Evolutionary conservation across 257 asterid species (phyloP).

Genomic region (Prunella vulgaris): DNA sequence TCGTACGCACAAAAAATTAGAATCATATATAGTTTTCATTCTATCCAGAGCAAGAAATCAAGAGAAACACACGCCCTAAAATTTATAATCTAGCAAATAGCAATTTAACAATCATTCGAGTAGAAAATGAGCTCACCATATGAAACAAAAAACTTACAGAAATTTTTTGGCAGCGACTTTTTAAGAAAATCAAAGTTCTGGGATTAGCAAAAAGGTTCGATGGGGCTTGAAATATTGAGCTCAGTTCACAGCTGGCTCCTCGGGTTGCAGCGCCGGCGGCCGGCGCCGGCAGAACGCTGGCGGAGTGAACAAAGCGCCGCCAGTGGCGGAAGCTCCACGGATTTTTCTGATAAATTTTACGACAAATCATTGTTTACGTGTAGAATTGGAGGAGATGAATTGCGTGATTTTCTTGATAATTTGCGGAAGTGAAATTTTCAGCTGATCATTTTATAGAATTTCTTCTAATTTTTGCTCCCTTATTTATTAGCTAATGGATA

Average conservation of each 20-base stretch:
- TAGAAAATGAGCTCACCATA: neutral
- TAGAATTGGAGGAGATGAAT: neutral
- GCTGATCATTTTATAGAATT: slow-evolving; percentile 9
- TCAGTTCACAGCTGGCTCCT: slow-evolving; percentile 13
- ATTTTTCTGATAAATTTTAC: slow-evolving; percentile 38
- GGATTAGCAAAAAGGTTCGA: slow-evolving; percentile 24
- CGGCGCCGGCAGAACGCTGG: slow-evolving; percentile 28
- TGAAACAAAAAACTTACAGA: slow-evolving; percentile 30
- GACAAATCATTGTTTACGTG: slow-evolving; percentile 42
- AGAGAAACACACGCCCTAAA: neutral
- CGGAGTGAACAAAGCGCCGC: slow-evolving; percentile 39
- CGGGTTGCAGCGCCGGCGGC: slow-evolving; percentile 18
- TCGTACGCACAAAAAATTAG: slow-evolving; percentile 15
- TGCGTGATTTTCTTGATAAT: neutral
- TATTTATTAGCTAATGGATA: neutral
- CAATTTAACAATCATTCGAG: neutral
- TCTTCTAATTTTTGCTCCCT: neutral
- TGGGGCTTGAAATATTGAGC: slow-evolving; percentile 23
- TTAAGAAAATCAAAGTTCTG: slow-evolving; percentile 26
- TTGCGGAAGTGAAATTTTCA: neutral
- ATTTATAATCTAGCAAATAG: neutral
- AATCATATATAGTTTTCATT: neutral
- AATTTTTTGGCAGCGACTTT: slow-evolving; percentile 4
- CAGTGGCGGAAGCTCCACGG: slow-evolving; percentile 35
- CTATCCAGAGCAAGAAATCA: slow-evolving; percentile 14